phyloP scores from a whole-genome alignment of 2,329 filamentous ascomycete species.

The Balansia obtecta region DNA sequence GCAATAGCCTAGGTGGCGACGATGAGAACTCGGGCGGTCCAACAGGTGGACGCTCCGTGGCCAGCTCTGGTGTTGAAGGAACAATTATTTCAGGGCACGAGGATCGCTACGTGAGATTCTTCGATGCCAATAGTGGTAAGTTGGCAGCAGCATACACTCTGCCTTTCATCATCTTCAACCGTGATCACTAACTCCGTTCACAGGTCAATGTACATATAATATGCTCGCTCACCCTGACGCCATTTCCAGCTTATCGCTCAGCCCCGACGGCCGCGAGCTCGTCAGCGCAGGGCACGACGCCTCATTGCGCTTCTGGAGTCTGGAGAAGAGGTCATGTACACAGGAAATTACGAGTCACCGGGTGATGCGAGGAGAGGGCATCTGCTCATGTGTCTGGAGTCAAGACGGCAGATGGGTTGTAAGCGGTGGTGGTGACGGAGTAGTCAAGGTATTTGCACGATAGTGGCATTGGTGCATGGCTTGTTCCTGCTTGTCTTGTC shows the following conservation, averaged over 20 bases:
- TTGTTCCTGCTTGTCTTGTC: not conserved
- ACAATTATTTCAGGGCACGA: conserved; percentile 95
- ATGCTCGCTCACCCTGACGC: conserved; percentile 95
- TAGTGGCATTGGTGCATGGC: conserved; percentile 15
- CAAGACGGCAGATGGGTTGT: conserved; percentile 91
- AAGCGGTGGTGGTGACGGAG: conserved; percentile 85
- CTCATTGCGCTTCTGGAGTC: conserved; percentile 88
- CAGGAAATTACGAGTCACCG: conserved; percentile 92
- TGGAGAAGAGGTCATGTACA: conserved; percentile 89
- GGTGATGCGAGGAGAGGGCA: conserved; percentile 89
- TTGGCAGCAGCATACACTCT: conserved; percentile 12
- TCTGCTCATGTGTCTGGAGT: conserved; percentile 91
- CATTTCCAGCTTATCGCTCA: conserved; percentile 83
- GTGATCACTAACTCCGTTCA: not conserved
- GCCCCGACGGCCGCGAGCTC: conserved; percentile 84
- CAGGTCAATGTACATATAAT: conserved; percentile 97
- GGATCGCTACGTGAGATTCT: conserved; percentile 91
- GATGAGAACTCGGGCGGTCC: conserved; percentile 59
- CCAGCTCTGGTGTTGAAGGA: conserved; percentile 73
- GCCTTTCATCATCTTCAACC: not conserved
- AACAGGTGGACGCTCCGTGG: conserved; percentile 54
- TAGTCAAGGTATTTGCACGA: conserved; percentile 79
- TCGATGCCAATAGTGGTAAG: conserved; percentile 97
- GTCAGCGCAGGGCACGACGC: conserved; percentile 95
- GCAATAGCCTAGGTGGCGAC: conserved; percentile 53